Conservation (phyloP, 1,284 basidiomycete genomes). For the Trichosporon coremiiforme region DNA sequence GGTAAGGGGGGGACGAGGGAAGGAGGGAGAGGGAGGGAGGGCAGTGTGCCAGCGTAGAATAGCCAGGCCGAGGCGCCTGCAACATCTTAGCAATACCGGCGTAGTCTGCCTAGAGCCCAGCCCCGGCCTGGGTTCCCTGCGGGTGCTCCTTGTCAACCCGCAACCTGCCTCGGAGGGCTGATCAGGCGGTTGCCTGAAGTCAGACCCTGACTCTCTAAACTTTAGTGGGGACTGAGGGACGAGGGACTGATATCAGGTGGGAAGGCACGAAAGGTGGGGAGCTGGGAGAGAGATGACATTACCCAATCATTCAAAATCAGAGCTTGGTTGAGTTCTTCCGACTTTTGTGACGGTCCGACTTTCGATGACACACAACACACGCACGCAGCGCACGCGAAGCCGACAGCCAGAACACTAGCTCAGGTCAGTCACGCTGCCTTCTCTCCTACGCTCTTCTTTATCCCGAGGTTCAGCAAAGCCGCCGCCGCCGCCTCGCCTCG, state of each 20-base stretch:
- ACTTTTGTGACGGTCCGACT: slow-evolving; percentile 14
- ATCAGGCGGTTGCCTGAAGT: background rate
- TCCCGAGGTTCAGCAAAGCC: background rate
- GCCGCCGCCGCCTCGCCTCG: background rate
- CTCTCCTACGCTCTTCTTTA: background rate
- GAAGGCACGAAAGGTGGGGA: slow-evolving; percentile 19
- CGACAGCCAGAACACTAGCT: slow-evolving; percentile 10
- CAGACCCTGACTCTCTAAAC: slow-evolving; percentile 2
- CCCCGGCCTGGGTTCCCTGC: background rate
- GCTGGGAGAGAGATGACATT: slow-evolving; percentile 4
- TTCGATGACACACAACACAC: slow-evolving; percentile 7
- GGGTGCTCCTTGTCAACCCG: too few relatives aligned
- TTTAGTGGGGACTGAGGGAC: slow-evolving; percentile 16
- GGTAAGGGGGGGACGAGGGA: background rate
- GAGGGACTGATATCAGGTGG: slow-evolving; percentile 14
- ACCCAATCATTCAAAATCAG: slow-evolving; percentile 15
- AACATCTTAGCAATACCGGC: too few relatives aligned
- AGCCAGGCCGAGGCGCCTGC: background rate
- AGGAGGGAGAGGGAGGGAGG: too few relatives aligned
- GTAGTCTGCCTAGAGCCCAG: background rate
- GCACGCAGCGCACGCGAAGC: slow-evolving; percentile 8
- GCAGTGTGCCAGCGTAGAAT: background rate
- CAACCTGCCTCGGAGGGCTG: background rate
- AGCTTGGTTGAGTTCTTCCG: slow-evolving; percentile 5
- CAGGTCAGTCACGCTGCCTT: slow-evolving; percentile 3